These are phyloP conservation scores for Neoarthrinium moseri DNA, from an alignment of 2,329 filamentous ascomycete genomes.

Conservation along the genomic window DNA sequence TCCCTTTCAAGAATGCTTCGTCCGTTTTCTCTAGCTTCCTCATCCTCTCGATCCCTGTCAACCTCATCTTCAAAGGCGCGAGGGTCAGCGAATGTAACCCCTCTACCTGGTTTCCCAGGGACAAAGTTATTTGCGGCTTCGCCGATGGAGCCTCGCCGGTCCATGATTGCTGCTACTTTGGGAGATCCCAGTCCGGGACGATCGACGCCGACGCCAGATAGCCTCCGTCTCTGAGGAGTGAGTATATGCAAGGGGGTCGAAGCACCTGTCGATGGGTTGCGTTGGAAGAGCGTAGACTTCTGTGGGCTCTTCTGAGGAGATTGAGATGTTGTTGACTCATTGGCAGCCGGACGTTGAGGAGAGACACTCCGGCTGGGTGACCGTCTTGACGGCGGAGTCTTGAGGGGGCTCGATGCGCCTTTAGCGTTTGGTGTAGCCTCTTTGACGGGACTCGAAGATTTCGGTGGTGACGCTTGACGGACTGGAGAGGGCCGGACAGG, in stretches of 20 bases:
- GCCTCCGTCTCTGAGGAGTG: constrained; percentile 57
- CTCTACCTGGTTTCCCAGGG: constrained; percentile 43
- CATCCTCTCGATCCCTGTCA: constrained; percentile 59
- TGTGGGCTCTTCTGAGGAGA: constrained; percentile 18
- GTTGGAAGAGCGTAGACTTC: constrained; percentile 34
- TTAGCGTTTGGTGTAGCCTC: neutral
- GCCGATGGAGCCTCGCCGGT: constrained; percentile 69
- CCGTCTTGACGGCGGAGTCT: constrained; percentile 45
- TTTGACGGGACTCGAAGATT: constrained; percentile 12
- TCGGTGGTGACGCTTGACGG: constrained; percentile 18
- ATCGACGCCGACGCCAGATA: constrained; percentile 70
- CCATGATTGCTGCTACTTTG: constrained; percentile 68
- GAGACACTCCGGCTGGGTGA: constrained; percentile 44
- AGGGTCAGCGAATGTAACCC: constrained; percentile 66
- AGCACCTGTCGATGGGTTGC: constrained; percentile 44
- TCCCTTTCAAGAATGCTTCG: constrained; percentile 55
- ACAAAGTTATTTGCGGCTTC: constrained; percentile 65
- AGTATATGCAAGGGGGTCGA: constrained; percentile 64
- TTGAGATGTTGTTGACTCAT: constrained; percentile 17
- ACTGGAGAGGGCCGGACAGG: constrained; percentile 20
- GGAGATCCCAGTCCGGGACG: constrained; percentile 73
- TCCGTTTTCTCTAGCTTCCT: constrained; percentile 60
- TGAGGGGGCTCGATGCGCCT: neutral
- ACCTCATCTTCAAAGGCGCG: constrained; percentile 60
- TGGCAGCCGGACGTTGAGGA: constrained; percentile 39